Base-by-base conservation (phyloP, 2,329 filamentous ascomycete genomes). In the Trichoderma harzianum region DNA sequence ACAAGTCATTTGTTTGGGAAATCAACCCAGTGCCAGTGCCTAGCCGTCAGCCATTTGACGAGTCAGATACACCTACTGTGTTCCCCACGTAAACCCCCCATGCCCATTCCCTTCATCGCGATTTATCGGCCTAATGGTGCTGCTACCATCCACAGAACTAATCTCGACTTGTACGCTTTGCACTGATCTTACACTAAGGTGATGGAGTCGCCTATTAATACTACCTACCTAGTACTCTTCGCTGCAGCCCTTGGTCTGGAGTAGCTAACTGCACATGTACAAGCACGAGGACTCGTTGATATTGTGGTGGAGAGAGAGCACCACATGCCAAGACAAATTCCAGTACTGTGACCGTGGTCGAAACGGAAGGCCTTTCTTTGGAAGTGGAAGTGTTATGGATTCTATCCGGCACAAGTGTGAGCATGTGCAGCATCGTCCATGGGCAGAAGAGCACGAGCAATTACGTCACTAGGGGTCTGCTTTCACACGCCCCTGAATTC, bases 81-180 rank as follows among this genome's bases (percentile, higher is more conserved):
- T 60, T 60, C 65, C 65, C 65, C 65, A 68, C 65, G 65, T 30
- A 55, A 47, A 57, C 65, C 34, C 16, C 24, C 14, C 63, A 28
- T 21, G n/a, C 47, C 47, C 36, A 18, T 36, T 63, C 51, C n/a
- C 47, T 67, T 67, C 64, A 67, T 67, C 64, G 64, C 53, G 64
- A 67, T 67, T 51, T 64, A 24, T 64, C 62, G 62, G 62, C 21
- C 62, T 64, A 64, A 64, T 64, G 62, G 39, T 51, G 28, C 62
- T 32, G 47, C 39, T 32, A 30, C 62, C 30, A 51, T 30, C 16
- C 53, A 57, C 39, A n/a, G 36, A 12, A 53, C 47, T 53, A 24
- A 58, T 57, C 51, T 57, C 62, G 28, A 34, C 28, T 53, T 65
- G 26, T 24, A n/a, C 63, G n/a, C 47, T 34, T 53, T 55, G 30